phyloP scores from a whole-genome alignment of 192 early-diverging fungal genomes.

The Coemansia sp. region DNA sequence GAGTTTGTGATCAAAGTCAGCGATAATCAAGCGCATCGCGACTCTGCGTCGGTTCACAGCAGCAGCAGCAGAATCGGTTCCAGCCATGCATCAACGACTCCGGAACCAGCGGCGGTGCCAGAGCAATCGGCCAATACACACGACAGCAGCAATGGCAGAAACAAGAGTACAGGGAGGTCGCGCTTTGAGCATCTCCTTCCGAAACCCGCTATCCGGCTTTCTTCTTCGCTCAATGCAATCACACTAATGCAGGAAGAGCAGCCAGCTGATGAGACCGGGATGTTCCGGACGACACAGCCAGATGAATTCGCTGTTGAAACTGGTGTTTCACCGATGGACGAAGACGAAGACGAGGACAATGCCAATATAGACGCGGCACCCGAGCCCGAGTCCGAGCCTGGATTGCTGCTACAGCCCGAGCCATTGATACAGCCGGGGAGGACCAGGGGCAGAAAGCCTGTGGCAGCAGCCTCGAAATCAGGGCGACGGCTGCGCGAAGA shows the following conservation, averaged over 20 bases:
- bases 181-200: neutral
- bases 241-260: neutral
- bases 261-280: neutral
- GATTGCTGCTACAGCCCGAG: neutral
- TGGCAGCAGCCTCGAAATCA: neutral
- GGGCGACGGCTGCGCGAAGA: conserved; percentile 12
- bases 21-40: neutral
- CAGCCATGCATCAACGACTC: neutral
- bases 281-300: neutral
- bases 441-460: conserved; percentile 12
- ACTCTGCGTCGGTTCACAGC: conserved; percentile 5
- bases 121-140: neutral
- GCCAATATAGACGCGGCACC: neutral
- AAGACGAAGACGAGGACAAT: neutral
- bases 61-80: conserved; percentile 17
- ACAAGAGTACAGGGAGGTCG: neutral
- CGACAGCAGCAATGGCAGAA: neutral
- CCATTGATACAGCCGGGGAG: neutral
- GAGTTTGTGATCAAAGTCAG: conserved; percentile 35
- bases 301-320: neutral
- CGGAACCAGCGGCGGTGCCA: neutral
- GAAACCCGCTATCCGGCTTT: neutral
- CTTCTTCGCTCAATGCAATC: neutral
- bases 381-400: neutral
- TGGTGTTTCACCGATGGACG: neutral